A percentile compares a stretch with the other conserved stretches of the same genome.
These are phyloP conservation scores for Quercus alba DNA, from an alignment of 306 rosid species.

Conservation along the genomic window DNA sequence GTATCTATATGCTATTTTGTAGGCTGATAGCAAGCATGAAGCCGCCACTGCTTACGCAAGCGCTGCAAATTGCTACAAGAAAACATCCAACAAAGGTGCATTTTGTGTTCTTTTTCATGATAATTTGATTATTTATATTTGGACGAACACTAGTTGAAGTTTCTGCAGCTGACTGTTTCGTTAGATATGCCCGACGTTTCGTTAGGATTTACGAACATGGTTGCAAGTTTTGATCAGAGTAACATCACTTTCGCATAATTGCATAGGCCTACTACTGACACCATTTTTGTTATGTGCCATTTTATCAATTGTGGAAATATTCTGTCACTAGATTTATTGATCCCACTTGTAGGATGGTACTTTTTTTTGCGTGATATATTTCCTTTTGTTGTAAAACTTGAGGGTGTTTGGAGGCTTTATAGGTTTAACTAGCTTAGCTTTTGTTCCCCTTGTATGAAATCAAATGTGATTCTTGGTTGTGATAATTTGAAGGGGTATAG, in stretches of 20 bases:
- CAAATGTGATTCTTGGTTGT: background rate
- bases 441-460: background rate
- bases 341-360: background rate
- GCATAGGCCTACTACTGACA: too few species aligned
- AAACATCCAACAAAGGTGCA: conserved; percentile 37
- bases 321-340: too few species aligned
- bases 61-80: conserved; percentile 55
- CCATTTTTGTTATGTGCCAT: too few species aligned
- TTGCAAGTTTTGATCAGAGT: too few species aligned
- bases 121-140: background rate
- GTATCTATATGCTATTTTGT: background rate
- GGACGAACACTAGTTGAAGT: background rate
- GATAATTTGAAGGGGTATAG: background rate
- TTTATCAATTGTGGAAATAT: too few species aligned
- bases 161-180: background rate
- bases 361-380: background rate
- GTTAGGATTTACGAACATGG: too few species aligned
- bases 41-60: conserved; percentile 51
- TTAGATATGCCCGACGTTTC: background rate
- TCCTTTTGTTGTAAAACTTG: background rate
- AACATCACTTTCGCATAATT: too few species aligned
- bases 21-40: conserved; percentile 49
- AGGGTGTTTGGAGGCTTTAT: background rate
- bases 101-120: background rate
- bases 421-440: background rate